Percentiles rank a stretch among this genome's conserved stretches.
These are phyloP conservation scores for Didymella pomorum DNA, from an alignment of 2,329 filamentous ascomycete genomes.

Conservation along the genomic window DNA sequence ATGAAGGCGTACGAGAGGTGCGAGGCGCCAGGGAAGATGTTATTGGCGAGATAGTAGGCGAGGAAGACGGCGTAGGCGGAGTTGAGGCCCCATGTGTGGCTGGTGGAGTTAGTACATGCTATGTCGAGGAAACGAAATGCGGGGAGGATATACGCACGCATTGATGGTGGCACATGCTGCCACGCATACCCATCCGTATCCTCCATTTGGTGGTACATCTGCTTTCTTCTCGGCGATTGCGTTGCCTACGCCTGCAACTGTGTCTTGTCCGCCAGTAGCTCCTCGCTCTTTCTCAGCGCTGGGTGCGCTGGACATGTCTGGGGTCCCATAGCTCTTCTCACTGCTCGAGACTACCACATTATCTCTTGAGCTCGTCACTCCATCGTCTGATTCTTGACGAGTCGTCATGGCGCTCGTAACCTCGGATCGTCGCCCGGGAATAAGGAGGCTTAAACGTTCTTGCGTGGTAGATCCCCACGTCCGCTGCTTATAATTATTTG, in stretches of 20 bases:
- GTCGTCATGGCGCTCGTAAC: conserved; percentile 9
- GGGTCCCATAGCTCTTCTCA: conserved; percentile 10
- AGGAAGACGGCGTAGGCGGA: conserved; percentile 76
- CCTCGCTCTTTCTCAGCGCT: conserved; percentile 7
- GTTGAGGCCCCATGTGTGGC: conserved; percentile 79
- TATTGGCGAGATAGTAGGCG: conserved; percentile 70
- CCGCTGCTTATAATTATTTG: background rate
- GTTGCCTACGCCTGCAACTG: conserved; percentile 53
- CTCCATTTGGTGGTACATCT: conserved; percentile 70
- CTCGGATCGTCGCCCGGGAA: conserved; percentile 19
- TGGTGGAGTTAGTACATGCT: conserved; percentile 38
- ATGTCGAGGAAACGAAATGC: background rate
- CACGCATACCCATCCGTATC: conserved; percentile 67
- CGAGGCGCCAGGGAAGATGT: conserved; percentile 69
- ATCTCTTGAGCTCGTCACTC: background rate
- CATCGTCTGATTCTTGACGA: background rate
- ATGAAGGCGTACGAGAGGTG: conserved; percentile 77
- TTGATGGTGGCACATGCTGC: conserved; percentile 45
- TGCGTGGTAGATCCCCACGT: background rate
- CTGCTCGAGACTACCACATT: background rate
- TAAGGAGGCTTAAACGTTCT: conserved; percentile 1
- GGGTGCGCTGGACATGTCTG: background rate
- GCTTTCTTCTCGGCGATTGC: conserved; percentile 6
- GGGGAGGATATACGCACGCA: conserved; percentile 39
- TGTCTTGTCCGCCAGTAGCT: conserved; percentile 50